phyloP scores from a whole-genome alignment of 257 asterid species.

The Solanum pinnatisectum region DNA sequence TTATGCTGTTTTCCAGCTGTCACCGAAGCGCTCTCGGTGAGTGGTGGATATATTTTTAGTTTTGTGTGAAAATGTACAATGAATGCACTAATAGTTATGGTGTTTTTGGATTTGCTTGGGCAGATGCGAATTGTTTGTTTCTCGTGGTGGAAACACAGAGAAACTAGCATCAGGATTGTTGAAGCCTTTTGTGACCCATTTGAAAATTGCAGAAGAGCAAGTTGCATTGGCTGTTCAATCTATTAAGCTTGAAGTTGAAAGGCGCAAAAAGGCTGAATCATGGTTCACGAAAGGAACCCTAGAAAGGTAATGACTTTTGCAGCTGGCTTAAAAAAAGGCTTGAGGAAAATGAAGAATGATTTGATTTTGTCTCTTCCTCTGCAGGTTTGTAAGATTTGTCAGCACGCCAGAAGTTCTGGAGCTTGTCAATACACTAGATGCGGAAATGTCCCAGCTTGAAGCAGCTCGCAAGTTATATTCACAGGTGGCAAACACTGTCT shows the following conservation, averaged over 20 bases:
- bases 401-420: conserved; percentile 88
- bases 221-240: conserved; percentile 52
- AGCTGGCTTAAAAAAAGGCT: not conserved
- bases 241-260: conserved; percentile 70
- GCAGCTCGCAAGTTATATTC: conserved; percentile 76
- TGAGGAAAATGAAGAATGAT: not conserved
- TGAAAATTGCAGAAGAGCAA: conserved; percentile 77
- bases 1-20: conserved; percentile 82
- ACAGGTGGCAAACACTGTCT: conserved; percentile 32
- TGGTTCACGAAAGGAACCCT: conserved; percentile 99
- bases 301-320: conserved; percentile 52
- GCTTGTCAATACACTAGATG: conserved; percentile 58
- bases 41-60: conserved; percentile 4
- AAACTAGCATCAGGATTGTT: conserved; percentile 86
- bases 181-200: conserved; percentile 74
- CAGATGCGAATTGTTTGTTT: conserved; percentile 86
- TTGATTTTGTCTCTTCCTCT: not conserved
- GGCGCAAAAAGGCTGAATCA: conserved; percentile 37
- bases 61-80: not conserved
- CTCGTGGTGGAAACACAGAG: conserved; percentile 65
- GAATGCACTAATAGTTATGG: not conserved
- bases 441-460: conserved; percentile 91
- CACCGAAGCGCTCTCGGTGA: conserved; percentile 75
- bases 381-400: conserved; percentile 86
- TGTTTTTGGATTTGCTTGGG: conserved; percentile 14